Percentiles rank a stretch among this genome's conserved stretches.
phyloP scores from a whole-genome alignment of 2,329 filamentous ascomycete species.

The Macroventuria anomochaeta region DNA sequence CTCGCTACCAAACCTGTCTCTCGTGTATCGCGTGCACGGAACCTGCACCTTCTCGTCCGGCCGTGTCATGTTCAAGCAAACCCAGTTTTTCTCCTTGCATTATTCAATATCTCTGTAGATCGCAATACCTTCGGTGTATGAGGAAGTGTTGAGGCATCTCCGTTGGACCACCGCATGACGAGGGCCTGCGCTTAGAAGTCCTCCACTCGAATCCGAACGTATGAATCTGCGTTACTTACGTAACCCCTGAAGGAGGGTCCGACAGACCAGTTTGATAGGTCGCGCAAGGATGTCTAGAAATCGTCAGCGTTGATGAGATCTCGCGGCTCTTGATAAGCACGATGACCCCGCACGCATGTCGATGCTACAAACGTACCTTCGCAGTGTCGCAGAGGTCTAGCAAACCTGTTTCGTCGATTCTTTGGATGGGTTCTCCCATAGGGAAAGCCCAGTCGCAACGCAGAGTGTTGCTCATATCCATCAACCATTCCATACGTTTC shows the following conservation, averaged over 20 bases:
- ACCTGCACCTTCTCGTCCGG: not conserved
- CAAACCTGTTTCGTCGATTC: constrained; percentile 21
- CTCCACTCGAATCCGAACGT: constrained; percentile 31
- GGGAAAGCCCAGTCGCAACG: constrained; percentile 29
- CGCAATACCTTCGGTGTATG: not conserved
- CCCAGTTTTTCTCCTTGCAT: not conserved
- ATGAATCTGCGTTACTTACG: constrained; percentile 34
- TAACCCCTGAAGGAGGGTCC: constrained; percentile 32
- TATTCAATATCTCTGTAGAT: not conserved
- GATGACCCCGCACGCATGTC: not conserved
- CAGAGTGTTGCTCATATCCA: constrained; percentile 28
- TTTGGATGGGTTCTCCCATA: constrained; percentile 16
- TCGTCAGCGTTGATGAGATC: too few relatives aligned
- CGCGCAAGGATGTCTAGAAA: constrained; percentile 18
- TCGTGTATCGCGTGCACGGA: not conserved
- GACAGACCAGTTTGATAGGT: constrained; percentile 30
- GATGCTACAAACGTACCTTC: constrained; percentile 14
- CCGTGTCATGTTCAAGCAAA: not conserved
- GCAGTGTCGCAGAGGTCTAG: constrained; percentile 25
- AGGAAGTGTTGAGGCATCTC: not conserved
- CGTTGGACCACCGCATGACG: not conserved
- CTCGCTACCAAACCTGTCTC: not conserved
- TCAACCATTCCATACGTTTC: constrained; percentile 33
- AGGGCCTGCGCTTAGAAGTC: constrained; percentile 6
- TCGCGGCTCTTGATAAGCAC: not conserved